Base-by-base conservation (phyloP, 2,329 filamentous ascomycete species). In the Botrytis deweyae region DNA sequence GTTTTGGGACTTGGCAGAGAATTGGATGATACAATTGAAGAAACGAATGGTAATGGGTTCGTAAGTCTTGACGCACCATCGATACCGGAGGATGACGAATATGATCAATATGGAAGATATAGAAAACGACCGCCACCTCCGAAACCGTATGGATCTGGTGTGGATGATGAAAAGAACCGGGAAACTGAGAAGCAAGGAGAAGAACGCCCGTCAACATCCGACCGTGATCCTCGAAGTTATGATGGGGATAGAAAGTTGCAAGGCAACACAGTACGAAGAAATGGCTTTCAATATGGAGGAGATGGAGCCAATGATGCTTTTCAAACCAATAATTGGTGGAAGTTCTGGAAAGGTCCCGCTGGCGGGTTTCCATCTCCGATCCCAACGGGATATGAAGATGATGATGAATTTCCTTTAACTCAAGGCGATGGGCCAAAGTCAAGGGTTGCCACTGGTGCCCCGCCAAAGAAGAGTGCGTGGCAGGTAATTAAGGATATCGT, bases 341-440 rank as follows among this genome's bases (percentile, higher is more conserved):
- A 91, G 75, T 91, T 91, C 74, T 91, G 89, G 89, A 88, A 89
- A 77, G 87, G 88, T 0, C 89, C 89, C 0, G 82, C 86, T 2
- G 89, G 89, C 38, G 87, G 87, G 4, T 91, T 90, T 77, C 83
- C 87, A 14, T 90, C 88, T 0, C 89, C 89, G 0, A 82, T 91
- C 0, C 89, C 89, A 0, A 89, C 90, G 70, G 87, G 87, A 5
- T 81, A 80, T n/a, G 85, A 86, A 46, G 82, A 82, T 4, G 82
- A 82, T 18, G 79, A 80, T 29, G 78, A 78, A 33, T 80, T 79
- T 42, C 85, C 85, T 36, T 83, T 83, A 42, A 84, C 84, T 1
- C 83, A 84, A 80, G 61, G 81, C 10, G 75, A 77, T 65, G 75
- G 73, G 40, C 10, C 63, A 59, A 55, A 55, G 4, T 73, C 74